These are phyloP conservation scores for Coniosporium uncinatum DNA, from an alignment of 2,329 filamentous ascomycete species.

Conservation along the genomic window DNA sequence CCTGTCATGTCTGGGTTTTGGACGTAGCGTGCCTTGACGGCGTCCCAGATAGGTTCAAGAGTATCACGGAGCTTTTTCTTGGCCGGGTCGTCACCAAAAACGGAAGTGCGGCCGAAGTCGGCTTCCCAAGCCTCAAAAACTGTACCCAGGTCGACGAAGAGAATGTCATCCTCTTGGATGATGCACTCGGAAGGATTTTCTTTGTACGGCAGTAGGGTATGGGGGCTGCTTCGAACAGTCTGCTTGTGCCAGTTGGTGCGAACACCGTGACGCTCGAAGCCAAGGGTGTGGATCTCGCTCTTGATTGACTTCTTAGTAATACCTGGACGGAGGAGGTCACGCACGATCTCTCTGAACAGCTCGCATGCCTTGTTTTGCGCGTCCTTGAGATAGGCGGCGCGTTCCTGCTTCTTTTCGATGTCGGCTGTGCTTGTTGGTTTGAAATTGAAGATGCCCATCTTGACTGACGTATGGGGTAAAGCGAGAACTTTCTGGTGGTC, in stretches of 20 bases:
- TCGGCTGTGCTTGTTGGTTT: neutral
- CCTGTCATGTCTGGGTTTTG: constrained; percentile 39
- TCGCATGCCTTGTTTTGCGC: constrained; percentile 38
- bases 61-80: constrained; percentile 39
- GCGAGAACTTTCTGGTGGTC: too few species aligned
- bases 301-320: constrained; percentile 41
- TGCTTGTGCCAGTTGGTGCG: constrained; percentile 48
- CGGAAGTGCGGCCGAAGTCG: constrained; percentile 47
- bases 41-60: constrained; percentile 39
- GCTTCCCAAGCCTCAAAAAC: constrained; percentile 49
- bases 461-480: too few species aligned
- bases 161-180: constrained; percentile 41
- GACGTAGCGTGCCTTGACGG: constrained; percentile 33
- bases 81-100: constrained; percentile 38
- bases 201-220: constrained; percentile 40
- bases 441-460: too few species aligned
- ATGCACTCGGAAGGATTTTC: constrained; percentile 44
- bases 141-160: constrained; percentile 45
- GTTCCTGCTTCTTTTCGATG: constrained; percentile 1
- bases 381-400: constrained; percentile 25
- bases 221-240: constrained; percentile 41
- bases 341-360: constrained; percentile 42
- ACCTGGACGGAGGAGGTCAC: constrained; percentile 37
- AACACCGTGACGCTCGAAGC: constrained; percentile 33
- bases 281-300: constrained; percentile 40